Base-by-base conservation (phyloP, 495 filamentous ascomycete genomes). In the Achaetomiella virescens region DNA sequence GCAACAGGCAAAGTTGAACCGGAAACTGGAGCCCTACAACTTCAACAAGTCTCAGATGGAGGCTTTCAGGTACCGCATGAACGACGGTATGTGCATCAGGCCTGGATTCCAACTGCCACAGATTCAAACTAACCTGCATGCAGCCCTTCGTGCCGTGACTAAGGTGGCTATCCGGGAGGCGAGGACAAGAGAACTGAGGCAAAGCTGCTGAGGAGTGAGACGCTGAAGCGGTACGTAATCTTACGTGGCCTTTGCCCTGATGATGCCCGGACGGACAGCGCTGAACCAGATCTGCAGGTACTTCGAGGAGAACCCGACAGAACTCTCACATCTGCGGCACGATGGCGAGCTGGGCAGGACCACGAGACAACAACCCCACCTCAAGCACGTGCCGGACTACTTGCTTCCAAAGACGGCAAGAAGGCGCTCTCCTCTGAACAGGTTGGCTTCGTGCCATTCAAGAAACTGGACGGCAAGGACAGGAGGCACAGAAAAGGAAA, bases 301-400 rank as follows among this genome's bases (percentile, higher is more conserved):
- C 73, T 97, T 97, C 65, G 93, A 97, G 66, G 93, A 99, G 71
- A 97, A 97, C 68, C 93, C 93, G 0, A 83, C 84, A 8, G 91
- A 97, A 65, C 72, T 97, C 40, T 79, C 84, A 20, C 88, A 93
- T 66, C 76, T 99, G 48, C 79, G 93, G 25, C 93, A 99, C 66
- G 95, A 99, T 67, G 86, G 84, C 10, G 93, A 96, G 69, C 72
- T 93, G 42, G 83, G 89, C 57, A 78, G 58, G 33, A 48, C 84
- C 20, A 86, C 88, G 5, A 78, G 88, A 59, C 78, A 91, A 27
- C 90, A 96, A 72, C 78, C 85, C 11, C 95, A 99, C 78, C 71
- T 99, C 54, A 95, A 89, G 71, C 91, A 97, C 74, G 89, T 99
- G 2, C 93, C 93, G 0, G 90, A 95, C 22, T 99, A 99, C 71